phyloP scores from a whole-genome alignment of 1,139 yeast genomes.

The Tardiomyces depauwii region DNA sequence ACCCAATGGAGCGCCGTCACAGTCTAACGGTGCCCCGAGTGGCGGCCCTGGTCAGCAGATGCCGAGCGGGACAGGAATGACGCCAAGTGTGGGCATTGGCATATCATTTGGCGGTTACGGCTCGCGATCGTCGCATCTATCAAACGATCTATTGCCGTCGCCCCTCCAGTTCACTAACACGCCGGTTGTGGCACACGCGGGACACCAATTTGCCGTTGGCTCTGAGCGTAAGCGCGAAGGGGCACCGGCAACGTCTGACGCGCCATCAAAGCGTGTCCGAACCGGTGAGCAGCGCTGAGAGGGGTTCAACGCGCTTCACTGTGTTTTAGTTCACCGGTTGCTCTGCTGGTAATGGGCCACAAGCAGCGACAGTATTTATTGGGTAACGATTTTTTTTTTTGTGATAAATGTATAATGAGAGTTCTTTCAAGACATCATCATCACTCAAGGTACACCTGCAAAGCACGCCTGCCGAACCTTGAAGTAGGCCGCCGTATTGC shows the following conservation, averaged over 20 bases:
- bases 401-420: too few relatives aligned
- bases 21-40: neutral
- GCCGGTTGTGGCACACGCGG: slow-evolving; percentile 16
- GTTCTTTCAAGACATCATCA: too few relatives aligned
- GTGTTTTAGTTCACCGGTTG: too few relatives aligned
- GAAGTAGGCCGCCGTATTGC: too few relatives aligned
- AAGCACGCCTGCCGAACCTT: too few relatives aligned
- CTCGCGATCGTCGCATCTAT: slow-evolving; percentile 2
- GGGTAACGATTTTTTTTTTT: too few relatives aligned
- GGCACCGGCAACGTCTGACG: neutral
- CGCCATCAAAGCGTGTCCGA: slow-evolving; percentile 1
- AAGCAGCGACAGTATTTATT: too few relatives aligned
- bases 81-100: neutral
- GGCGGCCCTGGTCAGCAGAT: neutral
- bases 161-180: slow-evolving; percentile 23
- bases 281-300: neutral
- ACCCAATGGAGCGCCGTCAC: neutral
- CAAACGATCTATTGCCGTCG: slow-evolving; percentile 21
- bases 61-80: neutral
- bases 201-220: neutral
- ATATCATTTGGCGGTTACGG: slow-evolving; percentile 2
- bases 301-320: too few relatives aligned
- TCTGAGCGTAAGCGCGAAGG: neutral
- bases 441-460: too few relatives aligned
- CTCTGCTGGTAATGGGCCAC: too few relatives aligned